phyloP scores from a whole-genome alignment of 345 rosid species.

The Arabidopsis arenosa region DNA sequence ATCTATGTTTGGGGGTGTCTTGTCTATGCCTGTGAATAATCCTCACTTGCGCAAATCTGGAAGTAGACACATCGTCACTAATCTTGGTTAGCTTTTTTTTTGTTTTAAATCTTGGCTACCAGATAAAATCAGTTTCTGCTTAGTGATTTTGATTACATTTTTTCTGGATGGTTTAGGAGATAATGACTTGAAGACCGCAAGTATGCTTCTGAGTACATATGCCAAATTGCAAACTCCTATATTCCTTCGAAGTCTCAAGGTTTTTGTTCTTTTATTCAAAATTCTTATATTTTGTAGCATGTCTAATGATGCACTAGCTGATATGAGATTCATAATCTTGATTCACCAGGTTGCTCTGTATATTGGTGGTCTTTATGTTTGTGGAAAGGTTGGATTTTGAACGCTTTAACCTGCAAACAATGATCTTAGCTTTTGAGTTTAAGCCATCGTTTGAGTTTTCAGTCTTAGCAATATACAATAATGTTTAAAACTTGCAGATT shows the following conservation, averaged over 20 bases:
- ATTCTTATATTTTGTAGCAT: neutral
- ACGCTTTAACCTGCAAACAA: neutral
- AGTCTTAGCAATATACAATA: neutral
- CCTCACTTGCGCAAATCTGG: constrained; percentile 91
- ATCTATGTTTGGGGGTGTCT: constrained; percentile 81
- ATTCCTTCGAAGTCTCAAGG: constrained; percentile 86
- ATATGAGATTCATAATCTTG: constrained; percentile 34
- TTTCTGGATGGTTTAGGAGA: constrained; percentile 58
- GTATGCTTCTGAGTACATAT: constrained; percentile 52
- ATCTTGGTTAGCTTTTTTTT: constrained; percentile 59
- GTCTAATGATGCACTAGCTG: constrained; percentile 12
- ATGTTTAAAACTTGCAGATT: constrained; percentile 57
- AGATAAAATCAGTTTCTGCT: neutral
- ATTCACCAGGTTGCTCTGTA: constrained; percentile 77
- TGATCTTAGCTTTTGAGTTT: constrained; percentile 21
- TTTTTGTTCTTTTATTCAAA: constrained; percentile 41
- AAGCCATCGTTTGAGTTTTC: constrained; percentile 1
- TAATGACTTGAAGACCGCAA: constrained; percentile 54
- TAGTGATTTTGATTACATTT: constrained; percentile 51
- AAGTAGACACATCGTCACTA: constrained; percentile 66
- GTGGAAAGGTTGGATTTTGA: constrained; percentile 76
- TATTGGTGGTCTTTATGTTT: constrained; percentile 72
- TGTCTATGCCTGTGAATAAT: constrained; percentile 57
- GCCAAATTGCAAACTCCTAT: constrained; percentile 73
- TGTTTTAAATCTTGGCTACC: neutral